Conservation (phyloP, 2,329 filamentous ascomycete genomes). For the Venturia effusa region DNA sequence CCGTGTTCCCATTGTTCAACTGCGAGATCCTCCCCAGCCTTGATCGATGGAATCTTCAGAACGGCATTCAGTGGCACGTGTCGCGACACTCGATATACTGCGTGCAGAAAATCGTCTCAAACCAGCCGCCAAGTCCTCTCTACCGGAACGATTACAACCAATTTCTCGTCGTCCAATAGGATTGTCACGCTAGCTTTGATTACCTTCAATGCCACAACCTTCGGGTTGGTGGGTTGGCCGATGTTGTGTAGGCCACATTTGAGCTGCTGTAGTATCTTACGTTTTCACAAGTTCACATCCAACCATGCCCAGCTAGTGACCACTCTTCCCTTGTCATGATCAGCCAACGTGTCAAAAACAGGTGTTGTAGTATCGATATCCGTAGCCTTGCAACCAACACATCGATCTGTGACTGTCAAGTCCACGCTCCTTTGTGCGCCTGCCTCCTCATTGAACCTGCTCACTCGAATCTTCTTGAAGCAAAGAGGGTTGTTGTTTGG, state of each 20-base stretch:
- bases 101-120: neutral
- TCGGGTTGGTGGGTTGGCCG: neutral
- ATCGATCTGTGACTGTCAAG: slow-evolving; percentile 11
- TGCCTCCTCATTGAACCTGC: slow-evolving; percentile 8
- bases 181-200: neutral
- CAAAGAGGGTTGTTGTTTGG: slow-evolving; percentile 20
- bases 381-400: slow-evolving; percentile 10
- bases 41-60: neutral
- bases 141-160: neutral
- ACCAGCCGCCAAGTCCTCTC: neutral
- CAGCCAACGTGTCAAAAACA: slow-evolving; percentile 11
- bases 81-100: neutral
- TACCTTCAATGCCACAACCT: neutral
- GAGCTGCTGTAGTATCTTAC: neutral
- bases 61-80: neutral
- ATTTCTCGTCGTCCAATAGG: neutral
- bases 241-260: neutral
- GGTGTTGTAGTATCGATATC: slow-evolving; percentile 12
- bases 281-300: slow-evolving; percentile 4
- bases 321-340: slow-evolving; percentile 9
- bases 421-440: slow-evolving; percentile 11
- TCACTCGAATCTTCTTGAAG: slow-evolving; percentile 15
- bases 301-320: slow-evolving; percentile 12
- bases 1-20: neutral
- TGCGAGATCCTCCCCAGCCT: neutral